Evolutionary conservation across 1,139 yeast species (phyloP), one percentile per base, ranked within the genome.

Genomic region (Suhomyces ambrosiae): DNA sequence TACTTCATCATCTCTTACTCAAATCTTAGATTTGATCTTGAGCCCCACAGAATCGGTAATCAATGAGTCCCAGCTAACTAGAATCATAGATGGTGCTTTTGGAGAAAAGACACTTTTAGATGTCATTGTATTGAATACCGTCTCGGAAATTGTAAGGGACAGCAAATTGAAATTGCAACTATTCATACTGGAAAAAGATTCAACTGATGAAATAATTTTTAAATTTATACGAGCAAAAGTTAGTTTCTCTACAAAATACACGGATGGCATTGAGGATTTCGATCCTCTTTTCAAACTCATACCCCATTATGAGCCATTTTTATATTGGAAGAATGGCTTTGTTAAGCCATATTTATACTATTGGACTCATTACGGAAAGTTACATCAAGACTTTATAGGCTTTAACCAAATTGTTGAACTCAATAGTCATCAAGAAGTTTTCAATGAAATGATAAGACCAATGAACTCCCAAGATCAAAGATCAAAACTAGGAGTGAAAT

Each of bases 271-370:
- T 4, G 47, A 45, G 4, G 41, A 35, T 3, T 45, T 54, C 14
- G 23, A 40, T 1, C 50, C 52, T 5, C 44, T 58, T 5, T 61
- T 54, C 30, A 40, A 44, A 1, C 22, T 47, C 11, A 35, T 54
- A 25, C 34, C 43, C 4, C 45, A 44, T 1, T 47, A 49, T 31
- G 45, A 37, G 2, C 56, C 55, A 9, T 63, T 62, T 44, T 25
- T 44, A 1, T 21, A 38, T 3, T 70, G 75, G 74, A 49, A 45
- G 28, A 28, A 44, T 4, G 68, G 68, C 1, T 28, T 60, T 3
- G 45, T 66, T 7, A 32, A 40, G 21, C 73, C 73, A 1, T 69
- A 47, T 44, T 40, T 46, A 25, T 63, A 61, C 44, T 70, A 59
- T 41, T 60, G 65, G 61, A 52, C 45, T 18, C 54, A 56, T 32